A percentile compares a stretch with the other conserved stretches of the same genome.
Conservation (phyloP, 257 asterid genomes). For the Jaltomata sinuosa region DNA sequence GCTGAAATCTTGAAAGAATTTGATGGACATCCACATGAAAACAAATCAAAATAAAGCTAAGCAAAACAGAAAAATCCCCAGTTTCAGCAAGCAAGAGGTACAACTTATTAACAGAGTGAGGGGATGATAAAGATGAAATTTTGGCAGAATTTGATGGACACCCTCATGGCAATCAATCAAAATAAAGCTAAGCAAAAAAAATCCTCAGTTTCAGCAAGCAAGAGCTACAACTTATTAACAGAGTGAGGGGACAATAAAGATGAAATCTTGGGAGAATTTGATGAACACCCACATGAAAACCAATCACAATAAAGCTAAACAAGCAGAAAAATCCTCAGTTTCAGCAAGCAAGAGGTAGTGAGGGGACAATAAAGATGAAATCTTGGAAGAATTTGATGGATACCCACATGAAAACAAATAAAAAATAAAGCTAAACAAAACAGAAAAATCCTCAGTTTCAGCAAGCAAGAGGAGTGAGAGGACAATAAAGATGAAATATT, state of each 20-base stretch:
- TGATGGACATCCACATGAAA: neutral
- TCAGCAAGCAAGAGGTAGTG: neutral
- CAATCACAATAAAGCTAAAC: neutral
- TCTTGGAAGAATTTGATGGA: no score
- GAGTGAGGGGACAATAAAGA: neutral
- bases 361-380: no score
- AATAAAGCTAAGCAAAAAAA: neutral
- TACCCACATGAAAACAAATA: no score
- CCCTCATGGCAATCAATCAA: neutral
- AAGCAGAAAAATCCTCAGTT: neutral
- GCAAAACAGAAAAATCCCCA: neutral
- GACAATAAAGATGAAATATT: no score
- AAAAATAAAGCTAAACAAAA: no score
- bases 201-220: neutral
- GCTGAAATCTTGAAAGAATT: neutral
- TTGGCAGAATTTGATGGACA: neutral
- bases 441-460: no score
- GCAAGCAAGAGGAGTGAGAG: no score
- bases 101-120: neutral
- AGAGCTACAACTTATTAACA: neutral
- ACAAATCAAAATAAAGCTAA: neutral
- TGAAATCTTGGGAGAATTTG: neutral
- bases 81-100: neutral
- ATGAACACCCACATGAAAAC: neutral
- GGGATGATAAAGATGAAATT: neutral